Conservation (phyloP, 2,329 filamentous ascomycete genomes). For the Arthroderma uncinatum region DNA sequence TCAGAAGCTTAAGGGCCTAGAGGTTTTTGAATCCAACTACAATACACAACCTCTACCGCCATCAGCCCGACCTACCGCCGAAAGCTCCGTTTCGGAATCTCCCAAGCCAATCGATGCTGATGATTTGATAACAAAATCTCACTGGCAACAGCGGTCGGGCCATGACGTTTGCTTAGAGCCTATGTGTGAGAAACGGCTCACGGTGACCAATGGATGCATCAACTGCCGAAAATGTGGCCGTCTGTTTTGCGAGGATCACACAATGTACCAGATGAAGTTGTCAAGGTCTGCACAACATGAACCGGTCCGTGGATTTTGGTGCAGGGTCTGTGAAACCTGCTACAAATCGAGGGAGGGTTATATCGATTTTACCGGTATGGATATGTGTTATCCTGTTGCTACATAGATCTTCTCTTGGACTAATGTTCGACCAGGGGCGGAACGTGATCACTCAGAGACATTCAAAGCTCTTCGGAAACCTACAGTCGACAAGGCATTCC, state of each 20-base stretch:
- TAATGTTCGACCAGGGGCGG: conserved; percentile 39
- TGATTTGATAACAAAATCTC: conserved; percentile 71
- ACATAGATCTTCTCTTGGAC: background rate
- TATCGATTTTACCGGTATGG: conserved; percentile 63
- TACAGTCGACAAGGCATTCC: conserved; percentile 68
- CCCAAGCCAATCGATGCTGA: conserved; percentile 58
- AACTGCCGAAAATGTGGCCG: conserved; percentile 91
- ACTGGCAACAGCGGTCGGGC: conserved; percentile 72
- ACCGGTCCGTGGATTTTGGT: conserved; percentile 83
- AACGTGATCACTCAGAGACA: conserved; percentile 58
- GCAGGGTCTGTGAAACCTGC: conserved; percentile 94
- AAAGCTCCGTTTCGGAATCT: conserved; percentile 23
- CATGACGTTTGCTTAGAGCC: conserved; percentile 81
- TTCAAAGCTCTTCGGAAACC: conserved; percentile 64
- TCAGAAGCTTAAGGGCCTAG: conserved; percentile 82
- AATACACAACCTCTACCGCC: conserved; percentile 37
- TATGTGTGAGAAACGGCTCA: conserved; percentile 67
- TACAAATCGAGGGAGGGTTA: conserved; percentile 95
- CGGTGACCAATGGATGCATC: conserved; percentile 67
- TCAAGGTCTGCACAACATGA: conserved; percentile 82
- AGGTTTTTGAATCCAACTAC: conserved; percentile 90
- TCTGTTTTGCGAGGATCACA: conserved; percentile 93
- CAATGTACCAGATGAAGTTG: conserved; percentile 99
- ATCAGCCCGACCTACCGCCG: conserved; percentile 19
- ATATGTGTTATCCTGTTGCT: background rate